A percentile compares a stretch with the other conserved stretches of the same genome.
Conservation (phyloP, 2,329 filamentous ascomycete species). For the Grosmannia serpens region DNA sequence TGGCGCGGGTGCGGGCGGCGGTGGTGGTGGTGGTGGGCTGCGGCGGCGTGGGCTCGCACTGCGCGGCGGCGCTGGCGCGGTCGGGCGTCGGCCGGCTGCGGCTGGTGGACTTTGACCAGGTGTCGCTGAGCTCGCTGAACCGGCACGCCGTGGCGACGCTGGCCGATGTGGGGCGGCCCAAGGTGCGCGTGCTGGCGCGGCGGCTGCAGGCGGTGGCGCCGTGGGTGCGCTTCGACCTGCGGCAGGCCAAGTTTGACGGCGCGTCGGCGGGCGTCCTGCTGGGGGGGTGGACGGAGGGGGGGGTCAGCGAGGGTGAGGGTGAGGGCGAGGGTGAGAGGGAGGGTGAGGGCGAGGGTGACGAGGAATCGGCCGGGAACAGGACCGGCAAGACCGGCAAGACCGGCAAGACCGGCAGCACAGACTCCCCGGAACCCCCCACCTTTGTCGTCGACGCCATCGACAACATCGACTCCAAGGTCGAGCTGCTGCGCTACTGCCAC, state of each 20-base stretch:
- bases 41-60: constrained; percentile 91
- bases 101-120: constrained; percentile 94
- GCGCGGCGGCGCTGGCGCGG: constrained; percentile 70
- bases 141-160: constrained; percentile 92
- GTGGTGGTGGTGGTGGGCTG: constrained; percentile 88
- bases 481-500: constrained; percentile 77
- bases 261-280: constrained; percentile 55
- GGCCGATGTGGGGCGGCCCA: constrained; percentile 84
- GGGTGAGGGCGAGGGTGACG: background rate
- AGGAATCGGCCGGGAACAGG: too few relatives aligned
- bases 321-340: background rate
- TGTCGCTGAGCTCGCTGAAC: constrained; percentile 87
- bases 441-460: constrained; percentile 97
- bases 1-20: constrained; percentile 65
- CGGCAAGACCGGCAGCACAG: background rate
- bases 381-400: background rate
- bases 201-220: constrained; percentile 78
- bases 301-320: constrained; percentile 24
- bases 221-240: constrained; percentile 82
- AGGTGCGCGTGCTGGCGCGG: constrained; percentile 73
- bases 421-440: constrained; percentile 41
- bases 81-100: constrained; percentile 83
- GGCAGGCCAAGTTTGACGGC: constrained; percentile 71
- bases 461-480: constrained; percentile 95
- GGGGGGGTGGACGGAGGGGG: constrained; percentile 47